Base-by-base conservation (phyloP, 2,329 filamentous ascomycete genomes). In the Alternaria sp. region DNA sequence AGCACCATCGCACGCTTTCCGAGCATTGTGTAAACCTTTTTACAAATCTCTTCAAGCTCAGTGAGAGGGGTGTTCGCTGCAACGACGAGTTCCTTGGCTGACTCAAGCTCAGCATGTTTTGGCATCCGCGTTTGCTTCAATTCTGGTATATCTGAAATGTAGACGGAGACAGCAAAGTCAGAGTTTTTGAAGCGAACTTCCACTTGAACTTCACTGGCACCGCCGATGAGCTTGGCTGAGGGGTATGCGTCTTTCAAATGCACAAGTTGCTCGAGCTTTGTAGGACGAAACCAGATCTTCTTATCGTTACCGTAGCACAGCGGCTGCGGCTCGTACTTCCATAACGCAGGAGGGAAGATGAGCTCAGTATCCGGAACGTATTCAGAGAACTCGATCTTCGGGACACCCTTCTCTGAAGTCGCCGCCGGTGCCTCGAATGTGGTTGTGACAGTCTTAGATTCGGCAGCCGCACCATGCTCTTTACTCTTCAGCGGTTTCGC, bases 131-230 rank as follows among this genome's bases (percentile, higher is more conserved):
- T 92, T 86, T 37, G 92, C 88, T 92, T 87, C 63, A 98, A 82
- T 79, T 97, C 95, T 2, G 91, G 84, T 63, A 98, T 97, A 75
- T 98, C 95, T 2, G 94, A 94, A 7, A 97, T 90, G 70, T 91
- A 98, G 0, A 98, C 92, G 0, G 94, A 97, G 1, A 93, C 89
- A 1, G 92, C 90, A 75, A 97, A 98, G 71, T 93, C 88, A 80
- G 96, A 88, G 3, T 92, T 93, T 82, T 98, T 98, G 87, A 98
- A 98, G 78, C 97, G 97, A 80, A 97, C 92, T 79, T 98, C 95
- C 59, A 98, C 97, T 80, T 98, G 95, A 0, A 95, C 97, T 80
- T 98, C 95, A 12, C 93, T 97, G 75, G 94, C 97, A 64, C 95
- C 95, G 47, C 94, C 94, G 56, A 98, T 96, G 61, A 98, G 89